Conservation (phyloP, 2,329 filamentous ascomycete species). For the Ophiostoma sp. region DNA sequence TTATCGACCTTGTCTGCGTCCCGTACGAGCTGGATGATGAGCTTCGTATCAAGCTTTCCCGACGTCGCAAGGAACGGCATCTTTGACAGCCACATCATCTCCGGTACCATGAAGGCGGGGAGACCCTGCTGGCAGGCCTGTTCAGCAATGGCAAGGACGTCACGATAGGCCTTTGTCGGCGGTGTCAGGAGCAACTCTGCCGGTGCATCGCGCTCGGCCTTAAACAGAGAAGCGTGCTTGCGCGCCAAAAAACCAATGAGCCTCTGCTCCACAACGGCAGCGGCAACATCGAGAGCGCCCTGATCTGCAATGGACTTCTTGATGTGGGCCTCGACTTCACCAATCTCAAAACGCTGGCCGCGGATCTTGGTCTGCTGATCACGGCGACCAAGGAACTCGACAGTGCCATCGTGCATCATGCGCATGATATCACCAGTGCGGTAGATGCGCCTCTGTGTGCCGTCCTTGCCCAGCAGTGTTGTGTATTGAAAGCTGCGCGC, state of each 20-base stretch:
- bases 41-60: constrained; percentile 26
- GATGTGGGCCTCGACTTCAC: constrained; percentile 26
- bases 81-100: constrained; percentile 26
- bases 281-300: constrained; percentile 23
- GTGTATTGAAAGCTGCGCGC: constrained; percentile 23
- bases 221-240: neutral
- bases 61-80: constrained; percentile 24
- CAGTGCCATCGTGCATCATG: constrained; percentile 26
- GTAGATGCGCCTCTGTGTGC: constrained; percentile 24
- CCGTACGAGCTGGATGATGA: constrained; percentile 16
- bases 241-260: constrained; percentile 22
- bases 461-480: constrained; percentile 8
- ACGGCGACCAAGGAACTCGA: constrained; percentile 27
- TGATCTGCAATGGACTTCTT: constrained; percentile 7
- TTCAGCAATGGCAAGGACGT: constrained; percentile 1
- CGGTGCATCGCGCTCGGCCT: constrained; percentile 14
- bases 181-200: neutral
- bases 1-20: neutral
- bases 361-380: constrained; percentile 29
- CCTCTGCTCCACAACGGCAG: constrained; percentile 22
- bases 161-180: neutral
- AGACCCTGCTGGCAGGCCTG: constrained; percentile 19
- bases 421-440: constrained; percentile 28
- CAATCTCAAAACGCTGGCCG: constrained; percentile 28
- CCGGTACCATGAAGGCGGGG: constrained; percentile 27